phyloP scores from a whole-genome alignment of 208 protist genomes.

The Crithidia expoeki region DNA sequence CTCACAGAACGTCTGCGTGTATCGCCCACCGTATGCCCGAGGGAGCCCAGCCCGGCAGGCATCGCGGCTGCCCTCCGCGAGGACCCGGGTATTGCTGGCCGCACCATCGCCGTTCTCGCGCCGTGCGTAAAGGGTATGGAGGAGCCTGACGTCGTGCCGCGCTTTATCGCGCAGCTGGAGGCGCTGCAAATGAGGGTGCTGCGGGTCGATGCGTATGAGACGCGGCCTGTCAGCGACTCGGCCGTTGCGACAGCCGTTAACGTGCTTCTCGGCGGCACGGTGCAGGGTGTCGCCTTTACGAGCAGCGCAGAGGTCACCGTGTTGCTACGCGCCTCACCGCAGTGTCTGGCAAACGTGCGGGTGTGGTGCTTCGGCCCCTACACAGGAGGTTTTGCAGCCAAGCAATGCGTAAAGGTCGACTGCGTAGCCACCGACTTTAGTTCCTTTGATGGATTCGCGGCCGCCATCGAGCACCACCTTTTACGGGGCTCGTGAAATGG shows the following conservation, averaged over 20 bases:
- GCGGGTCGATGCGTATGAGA: slow-evolving; percentile 26
- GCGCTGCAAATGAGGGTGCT: slow-evolving; percentile 15
- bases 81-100: neutral
- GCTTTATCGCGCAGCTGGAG: slow-evolving; percentile 19
- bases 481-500: no score
- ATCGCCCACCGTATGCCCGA: slow-evolving; percentile 12
- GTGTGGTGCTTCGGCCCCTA: slow-evolving; percentile 32
- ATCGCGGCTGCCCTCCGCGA: slow-evolving; percentile 19
- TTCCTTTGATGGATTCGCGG: slow-evolving; percentile 28
- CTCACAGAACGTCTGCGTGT: slow-evolving; percentile 13
- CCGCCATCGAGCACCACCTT: slow-evolving; percentile 21
- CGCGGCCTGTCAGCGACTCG: slow-evolving; percentile 21
- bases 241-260: slow-evolving; percentile 2
- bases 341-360: slow-evolving; percentile 12
- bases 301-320: slow-evolving; percentile 22
- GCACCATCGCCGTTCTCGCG: slow-evolving; percentile 26
- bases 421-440: slow-evolving; percentile 24
- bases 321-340: slow-evolving; percentile 18
- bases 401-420: slow-evolving; percentile 10
- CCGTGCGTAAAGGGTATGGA: slow-evolving; percentile 19
- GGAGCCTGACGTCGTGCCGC: slow-evolving; percentile 28
- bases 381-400: slow-evolving; percentile 16
- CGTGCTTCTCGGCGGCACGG: neutral
- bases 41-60: slow-evolving; percentile 20
- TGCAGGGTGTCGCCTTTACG: slow-evolving; percentile 19